phyloP scores from a whole-genome alignment of 129 eudicot genomes.

The Mikania micrantha region DNA sequence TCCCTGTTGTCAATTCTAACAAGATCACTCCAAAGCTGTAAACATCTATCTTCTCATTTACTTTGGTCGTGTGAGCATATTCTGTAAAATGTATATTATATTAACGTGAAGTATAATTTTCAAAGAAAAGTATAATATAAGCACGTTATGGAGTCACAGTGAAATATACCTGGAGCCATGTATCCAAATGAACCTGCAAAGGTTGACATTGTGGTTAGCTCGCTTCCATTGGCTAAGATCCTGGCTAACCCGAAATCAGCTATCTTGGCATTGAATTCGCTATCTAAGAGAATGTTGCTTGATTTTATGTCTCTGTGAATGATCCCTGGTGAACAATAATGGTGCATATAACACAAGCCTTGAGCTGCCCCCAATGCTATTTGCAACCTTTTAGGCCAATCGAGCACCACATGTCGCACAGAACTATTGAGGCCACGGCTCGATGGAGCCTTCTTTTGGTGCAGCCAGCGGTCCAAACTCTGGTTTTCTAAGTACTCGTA shows the following conservation, averaged over 20 bases:
- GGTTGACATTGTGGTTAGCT: slow-evolving; percentile 44
- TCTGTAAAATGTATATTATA: slow-evolving; percentile 33
- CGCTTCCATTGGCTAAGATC: slow-evolving; percentile 45
- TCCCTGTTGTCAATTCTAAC: slow-evolving; percentile 77
- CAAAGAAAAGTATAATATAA: not conserved
- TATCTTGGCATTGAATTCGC: slow-evolving; percentile 78
- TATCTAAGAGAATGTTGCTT: slow-evolving; percentile 66
- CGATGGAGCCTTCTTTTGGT: slow-evolving; percentile 25
- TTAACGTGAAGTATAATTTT: not conserved
- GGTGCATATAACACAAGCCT: slow-evolving; percentile 86
- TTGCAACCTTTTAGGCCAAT: slow-evolving; percentile 74
- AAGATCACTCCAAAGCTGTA: slow-evolving; percentile 88
- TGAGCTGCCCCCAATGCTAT: slow-evolving; percentile 79
- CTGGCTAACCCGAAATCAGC: slow-evolving; percentile 93
- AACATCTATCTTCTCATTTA: slow-evolving; percentile 72
- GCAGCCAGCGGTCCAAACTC: slow-evolving; percentile 80
- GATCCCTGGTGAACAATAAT: slow-evolving; percentile 60
- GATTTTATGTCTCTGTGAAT: slow-evolving; percentile 83
- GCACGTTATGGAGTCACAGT: not conserved
- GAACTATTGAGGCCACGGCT: slow-evolving; percentile 27
- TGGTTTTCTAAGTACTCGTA: slow-evolving; percentile 72
- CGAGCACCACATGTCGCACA: slow-evolving; percentile 40
- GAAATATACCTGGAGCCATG: slow-evolving; percentile 75
- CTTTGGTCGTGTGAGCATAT: slow-evolving; percentile 57
- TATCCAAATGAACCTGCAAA: slow-evolving; percentile 88